These are phyloP conservation scores for Naganishia friedmannii DNA, from an alignment of 768 basidiomycete genomes.

Conservation along the genomic window DNA sequence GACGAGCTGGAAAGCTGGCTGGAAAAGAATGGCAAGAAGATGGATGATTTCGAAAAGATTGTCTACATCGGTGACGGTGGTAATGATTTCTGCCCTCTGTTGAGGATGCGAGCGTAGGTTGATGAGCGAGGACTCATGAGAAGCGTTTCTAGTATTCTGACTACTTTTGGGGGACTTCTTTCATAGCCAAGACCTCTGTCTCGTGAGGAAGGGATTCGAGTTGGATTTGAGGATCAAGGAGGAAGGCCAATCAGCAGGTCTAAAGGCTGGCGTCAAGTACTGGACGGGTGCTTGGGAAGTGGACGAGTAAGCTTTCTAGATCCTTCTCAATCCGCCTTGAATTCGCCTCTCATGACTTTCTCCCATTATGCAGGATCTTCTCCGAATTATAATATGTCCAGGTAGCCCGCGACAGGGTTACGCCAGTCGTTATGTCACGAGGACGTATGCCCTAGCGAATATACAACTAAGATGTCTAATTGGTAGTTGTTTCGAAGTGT, in stretches of 20 bases:
- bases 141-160: too few relatives aligned
- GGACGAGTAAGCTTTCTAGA: conserved; percentile 60
- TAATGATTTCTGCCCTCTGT: conserved; percentile 91
- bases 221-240: conserved; percentile 72
- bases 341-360: not conserved
- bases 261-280: conserved; percentile 70
- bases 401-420: not conserved
- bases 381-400: conserved; percentile 7
- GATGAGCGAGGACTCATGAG: too few relatives aligned
- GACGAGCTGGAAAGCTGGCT: conserved; percentile 86
- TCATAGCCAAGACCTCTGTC: conserved; percentile 73
- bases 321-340: not conserved
- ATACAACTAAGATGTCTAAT: not conserved
- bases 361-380: not conserved
- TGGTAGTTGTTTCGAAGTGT: not conserved
- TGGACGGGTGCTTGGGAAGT: conserved; percentile 98
- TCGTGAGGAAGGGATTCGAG: conserved; percentile 75
- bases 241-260: conserved; percentile 65
- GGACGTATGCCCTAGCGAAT: not conserved
- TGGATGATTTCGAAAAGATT: conserved; percentile 66
- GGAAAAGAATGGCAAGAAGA: conserved; percentile 57
- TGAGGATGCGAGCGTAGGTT: conserved; percentile 71
- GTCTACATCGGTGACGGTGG: conserved; percentile 90
- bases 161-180: not conserved
- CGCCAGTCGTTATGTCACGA: not conserved